Evolutionary conservation across 352 stramenopile species (phyloP).

Genomic region (Phytophthora vignae): DNA sequence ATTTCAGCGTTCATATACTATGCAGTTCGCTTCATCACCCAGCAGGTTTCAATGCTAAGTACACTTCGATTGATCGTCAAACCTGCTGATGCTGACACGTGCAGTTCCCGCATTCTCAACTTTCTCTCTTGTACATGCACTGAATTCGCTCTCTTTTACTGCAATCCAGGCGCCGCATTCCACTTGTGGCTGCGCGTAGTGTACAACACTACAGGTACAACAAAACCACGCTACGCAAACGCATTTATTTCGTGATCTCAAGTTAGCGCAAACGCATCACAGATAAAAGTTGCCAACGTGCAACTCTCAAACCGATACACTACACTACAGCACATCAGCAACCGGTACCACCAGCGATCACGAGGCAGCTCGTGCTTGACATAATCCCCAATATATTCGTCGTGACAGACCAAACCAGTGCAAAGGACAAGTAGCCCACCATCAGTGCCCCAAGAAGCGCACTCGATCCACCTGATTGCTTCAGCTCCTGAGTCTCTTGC

Average conservation of each 20-base stretch:
- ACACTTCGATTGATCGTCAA: neutral
- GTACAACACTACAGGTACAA: too few relatives aligned
- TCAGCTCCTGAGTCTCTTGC: conserved; percentile 32
- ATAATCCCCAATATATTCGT: conserved; percentile 33
- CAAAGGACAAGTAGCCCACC: conserved; percentile 36
- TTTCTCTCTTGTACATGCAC: too few relatives aligned
- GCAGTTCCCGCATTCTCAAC: too few relatives aligned
- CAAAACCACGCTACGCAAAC: too few relatives aligned
- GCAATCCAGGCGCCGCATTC: too few relatives aligned
- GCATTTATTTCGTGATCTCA: too few relatives aligned
- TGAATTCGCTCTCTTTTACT: too few relatives aligned
- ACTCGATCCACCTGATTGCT: conserved; percentile 33
- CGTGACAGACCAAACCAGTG: conserved; percentile 43
- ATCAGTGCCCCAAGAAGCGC: conserved; percentile 37
- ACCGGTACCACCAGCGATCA: conserved; percentile 41
- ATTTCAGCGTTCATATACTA: neutral
- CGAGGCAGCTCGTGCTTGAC: conserved; percentile 20
- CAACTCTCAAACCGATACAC: too few relatives aligned
- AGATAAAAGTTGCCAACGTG: too few relatives aligned
- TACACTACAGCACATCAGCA: conserved; percentile 25
- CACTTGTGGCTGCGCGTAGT: too few relatives aligned
- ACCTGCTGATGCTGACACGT: neutral
- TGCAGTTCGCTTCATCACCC: neutral
- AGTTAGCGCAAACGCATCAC: too few relatives aligned
- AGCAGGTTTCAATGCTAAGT: neutral